Evolutionary conservation across 2,329 filamentous ascomycete species (phyloP).

Genomic region (Sarocladium oryzae): DNA sequence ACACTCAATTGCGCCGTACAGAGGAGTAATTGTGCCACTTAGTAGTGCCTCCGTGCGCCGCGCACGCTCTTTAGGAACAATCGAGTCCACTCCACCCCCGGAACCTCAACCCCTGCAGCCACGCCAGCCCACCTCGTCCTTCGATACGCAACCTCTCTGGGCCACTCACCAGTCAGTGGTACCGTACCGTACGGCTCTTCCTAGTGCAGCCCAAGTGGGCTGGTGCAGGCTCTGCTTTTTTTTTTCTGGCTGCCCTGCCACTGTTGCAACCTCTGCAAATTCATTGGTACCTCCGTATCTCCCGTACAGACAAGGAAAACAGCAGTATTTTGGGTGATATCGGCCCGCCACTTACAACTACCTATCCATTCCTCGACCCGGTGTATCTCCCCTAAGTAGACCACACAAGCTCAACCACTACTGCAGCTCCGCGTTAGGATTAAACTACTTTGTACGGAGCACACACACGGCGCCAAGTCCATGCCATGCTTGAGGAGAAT

Average conservation of each 20-base stretch:
- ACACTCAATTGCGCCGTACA: too few species aligned
- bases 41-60: too few species aligned
- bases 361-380: not conserved
- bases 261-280: too few species aligned
- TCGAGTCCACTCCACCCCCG: slow-evolving; percentile 5
- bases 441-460: too few species aligned
- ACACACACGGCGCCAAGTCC: not conserved
- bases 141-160: slow-evolving; percentile 2
- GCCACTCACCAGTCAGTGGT: not conserved
- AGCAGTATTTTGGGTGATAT: too few species aligned
- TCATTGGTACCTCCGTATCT: too few species aligned
- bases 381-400: too few species aligned
- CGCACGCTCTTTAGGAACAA: too few species aligned
- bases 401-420: not conserved
- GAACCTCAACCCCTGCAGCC: not conserved
- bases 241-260: too few species aligned
- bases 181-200: not conserved
- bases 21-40: too few species aligned
- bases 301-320: too few species aligned
- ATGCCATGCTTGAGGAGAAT: not conserved
- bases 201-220: too few species aligned
- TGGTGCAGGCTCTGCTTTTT: not conserved
- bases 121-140: not conserved
- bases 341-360: not conserved
- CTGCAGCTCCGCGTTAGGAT: slow-evolving; percentile 7